These are phyloP conservation scores for Lactifluus pinguis DNA, from an alignment of 768 basidiomycete genomes.

Conservation along the genomic window DNA sequence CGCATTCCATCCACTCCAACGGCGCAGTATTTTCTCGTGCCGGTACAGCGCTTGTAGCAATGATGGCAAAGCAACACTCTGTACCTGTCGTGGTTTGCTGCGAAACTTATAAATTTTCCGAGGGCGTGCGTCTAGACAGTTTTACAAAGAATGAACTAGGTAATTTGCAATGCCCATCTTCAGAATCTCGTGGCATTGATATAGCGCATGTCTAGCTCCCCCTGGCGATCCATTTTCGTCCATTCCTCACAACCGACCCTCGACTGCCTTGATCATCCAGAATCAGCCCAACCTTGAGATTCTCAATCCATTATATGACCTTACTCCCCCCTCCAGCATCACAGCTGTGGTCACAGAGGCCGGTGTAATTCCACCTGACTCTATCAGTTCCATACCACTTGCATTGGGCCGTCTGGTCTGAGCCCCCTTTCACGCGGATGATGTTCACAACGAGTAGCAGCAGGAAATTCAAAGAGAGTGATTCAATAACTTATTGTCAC, in stretches of 20 bases:
- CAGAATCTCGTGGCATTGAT: neutral
- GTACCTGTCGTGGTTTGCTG: conserved; percentile 96
- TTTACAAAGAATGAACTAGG: conserved; percentile 97
- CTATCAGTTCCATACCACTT: conserved; percentile 75
- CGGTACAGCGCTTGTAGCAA: conserved; percentile 91
- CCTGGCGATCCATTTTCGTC: conserved; percentile 28
- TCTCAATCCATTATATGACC: conserved; percentile 85
- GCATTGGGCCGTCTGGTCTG: conserved; percentile 40
- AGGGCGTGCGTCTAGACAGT: conserved; percentile 84
- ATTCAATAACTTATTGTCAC: conserved; percentile 19
- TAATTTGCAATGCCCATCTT: conserved; percentile 27
- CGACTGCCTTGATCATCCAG: conserved; percentile 23
- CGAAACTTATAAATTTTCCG: conserved; percentile 98
- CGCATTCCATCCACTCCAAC: conserved; percentile 90
- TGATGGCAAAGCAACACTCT: conserved; percentile 85
- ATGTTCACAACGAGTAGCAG: neutral
- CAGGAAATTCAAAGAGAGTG: neutral
- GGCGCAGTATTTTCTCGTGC: conserved; percentile 91
- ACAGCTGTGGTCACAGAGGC: conserved; percentile 97
- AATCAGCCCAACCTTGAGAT: conserved; percentile 54
- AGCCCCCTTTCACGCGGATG: neutral
- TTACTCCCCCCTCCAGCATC: conserved; percentile 86
- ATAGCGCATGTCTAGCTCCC: conserved; percentile 21
- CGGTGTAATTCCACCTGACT: conserved; percentile 88
- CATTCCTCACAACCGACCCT: conserved; percentile 27